A percentile compares a stretch with the other conserved stretches of the same genome.
phyloP scores from a whole-genome alignment of 257 asterid genomes.

The Cynanchum wilfordii region DNA sequence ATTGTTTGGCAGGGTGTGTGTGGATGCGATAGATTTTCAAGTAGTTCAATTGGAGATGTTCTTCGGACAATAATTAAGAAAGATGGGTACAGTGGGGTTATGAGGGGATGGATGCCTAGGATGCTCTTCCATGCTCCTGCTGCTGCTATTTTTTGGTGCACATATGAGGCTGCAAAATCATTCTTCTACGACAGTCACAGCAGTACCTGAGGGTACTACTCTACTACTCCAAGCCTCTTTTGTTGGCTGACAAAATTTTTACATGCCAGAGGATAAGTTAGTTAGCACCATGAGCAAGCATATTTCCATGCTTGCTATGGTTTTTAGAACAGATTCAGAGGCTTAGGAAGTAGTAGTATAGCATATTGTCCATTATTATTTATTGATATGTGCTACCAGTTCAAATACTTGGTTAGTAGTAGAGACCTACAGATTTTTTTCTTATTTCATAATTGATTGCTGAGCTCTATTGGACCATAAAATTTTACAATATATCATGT shows the following conservation, averaged over 20 bases:
- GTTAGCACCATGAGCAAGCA: constrained; percentile 9
- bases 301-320: not conserved
- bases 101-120: constrained; percentile 96
- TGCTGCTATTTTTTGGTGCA: constrained; percentile 99
- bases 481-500: too few relatives aligned
- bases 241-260: not conserved
- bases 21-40: constrained; percentile 85
- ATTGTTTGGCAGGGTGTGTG: constrained; percentile 73
- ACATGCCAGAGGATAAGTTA: not conserved
- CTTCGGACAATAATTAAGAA: constrained; percentile 59
- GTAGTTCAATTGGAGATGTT: constrained; percentile 70
- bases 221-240: not conserved
- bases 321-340: too few relatives aligned
- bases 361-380: not conserved
- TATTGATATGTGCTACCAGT: not conserved
- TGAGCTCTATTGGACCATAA: not conserved
- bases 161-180: constrained; percentile 80
- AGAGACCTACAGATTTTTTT: not conserved
- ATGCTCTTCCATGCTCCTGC: constrained; percentile 99
- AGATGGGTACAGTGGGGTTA: constrained; percentile 82
- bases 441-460: not conserved
- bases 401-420: constrained; percentile 1
- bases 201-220: not conserved
- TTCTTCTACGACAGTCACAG: constrained; percentile 52
- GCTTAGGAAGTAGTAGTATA: too few relatives aligned